Percentiles rank a stretch among this genome's conserved stretches.
These are phyloP conservation scores for Phytophthora cactorum DNA, from an alignment of 352 stramenopile genomes.

Conservation along the genomic window DNA sequence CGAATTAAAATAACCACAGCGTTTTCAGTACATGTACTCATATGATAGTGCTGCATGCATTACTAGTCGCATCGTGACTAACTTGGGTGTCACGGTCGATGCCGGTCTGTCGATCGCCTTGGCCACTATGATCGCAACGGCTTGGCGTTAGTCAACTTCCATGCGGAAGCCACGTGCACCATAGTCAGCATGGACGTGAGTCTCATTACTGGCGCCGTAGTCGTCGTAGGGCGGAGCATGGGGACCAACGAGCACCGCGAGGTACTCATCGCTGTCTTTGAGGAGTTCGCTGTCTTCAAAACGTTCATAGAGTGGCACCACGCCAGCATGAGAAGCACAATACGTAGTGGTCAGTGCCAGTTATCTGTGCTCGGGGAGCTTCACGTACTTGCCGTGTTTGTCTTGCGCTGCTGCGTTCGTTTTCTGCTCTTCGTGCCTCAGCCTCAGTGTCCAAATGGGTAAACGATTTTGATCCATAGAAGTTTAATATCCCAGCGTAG, in stretches of 20 bases:
- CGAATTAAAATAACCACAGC: neutral
- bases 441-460: neutral
- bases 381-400: neutral
- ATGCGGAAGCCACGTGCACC: too few relatives aligned
- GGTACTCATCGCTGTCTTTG: neutral
- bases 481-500: neutral
- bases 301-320: neutral
- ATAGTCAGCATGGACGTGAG: too few relatives aligned
- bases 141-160: too few relatives aligned
- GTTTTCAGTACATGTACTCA: neutral
- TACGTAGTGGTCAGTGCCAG: neutral
- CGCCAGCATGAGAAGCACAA: neutral
- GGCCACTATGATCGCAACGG: too few relatives aligned
- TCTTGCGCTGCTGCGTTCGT: neutral
- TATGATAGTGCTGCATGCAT: neutral
- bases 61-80: too few relatives aligned
- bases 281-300: neutral
- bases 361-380: neutral
- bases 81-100: too few relatives aligned
- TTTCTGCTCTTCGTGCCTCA: neutral
- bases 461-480: neutral
- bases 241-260: neutral
- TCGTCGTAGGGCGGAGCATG: too few relatives aligned
- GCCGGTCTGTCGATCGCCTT: too few relatives aligned
- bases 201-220: too few relatives aligned